Evolutionary conservation across 306 rosid genomes (phyloP).

Genomic region (Alnus rubra): DNA sequence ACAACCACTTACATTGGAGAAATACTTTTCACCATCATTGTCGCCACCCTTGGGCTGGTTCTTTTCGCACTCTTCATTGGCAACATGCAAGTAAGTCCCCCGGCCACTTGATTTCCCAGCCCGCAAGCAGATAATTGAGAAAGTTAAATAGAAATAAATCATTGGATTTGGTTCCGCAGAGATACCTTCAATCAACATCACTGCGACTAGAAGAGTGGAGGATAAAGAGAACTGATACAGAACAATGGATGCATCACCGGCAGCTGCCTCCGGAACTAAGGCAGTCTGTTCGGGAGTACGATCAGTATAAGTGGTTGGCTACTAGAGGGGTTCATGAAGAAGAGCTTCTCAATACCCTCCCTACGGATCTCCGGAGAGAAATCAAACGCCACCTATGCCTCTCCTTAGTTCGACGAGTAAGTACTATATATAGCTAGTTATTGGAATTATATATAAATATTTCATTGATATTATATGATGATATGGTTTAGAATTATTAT

Average conservation of each 20-base stretch:
- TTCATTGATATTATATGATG: too few relatives aligned
- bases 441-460: too few relatives aligned
- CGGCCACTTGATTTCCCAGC: too few relatives aligned
- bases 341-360: conserved; percentile 71
- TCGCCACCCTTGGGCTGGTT: conserved; percentile 83
- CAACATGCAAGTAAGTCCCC: conserved; percentile 78
- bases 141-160: too few relatives aligned
- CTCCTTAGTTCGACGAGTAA: conserved; percentile 84
- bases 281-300: conserved; percentile 67
- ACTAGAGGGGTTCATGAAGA: conserved; percentile 93
- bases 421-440: too few relatives aligned
- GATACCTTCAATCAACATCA: conserved; percentile 84
- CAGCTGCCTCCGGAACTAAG: conserved; percentile 76
- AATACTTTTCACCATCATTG: conserved; percentile 69
- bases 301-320: conserved; percentile 91
- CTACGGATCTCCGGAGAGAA: conserved; percentile 84
- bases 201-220: conserved; percentile 93
- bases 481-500: too few relatives aligned
- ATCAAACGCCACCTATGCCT: conserved; percentile 95
- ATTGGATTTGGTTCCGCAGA: conserved; percentile 33
- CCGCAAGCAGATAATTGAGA: too few relatives aligned
- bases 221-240: conserved; percentile 81
- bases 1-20: conserved; percentile 90
- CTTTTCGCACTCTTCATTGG: conserved; percentile 91
- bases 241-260: conserved; percentile 96